Conservation (phyloP, 352 stramenopile species). For the Globisporangium orthogonon region DNA sequence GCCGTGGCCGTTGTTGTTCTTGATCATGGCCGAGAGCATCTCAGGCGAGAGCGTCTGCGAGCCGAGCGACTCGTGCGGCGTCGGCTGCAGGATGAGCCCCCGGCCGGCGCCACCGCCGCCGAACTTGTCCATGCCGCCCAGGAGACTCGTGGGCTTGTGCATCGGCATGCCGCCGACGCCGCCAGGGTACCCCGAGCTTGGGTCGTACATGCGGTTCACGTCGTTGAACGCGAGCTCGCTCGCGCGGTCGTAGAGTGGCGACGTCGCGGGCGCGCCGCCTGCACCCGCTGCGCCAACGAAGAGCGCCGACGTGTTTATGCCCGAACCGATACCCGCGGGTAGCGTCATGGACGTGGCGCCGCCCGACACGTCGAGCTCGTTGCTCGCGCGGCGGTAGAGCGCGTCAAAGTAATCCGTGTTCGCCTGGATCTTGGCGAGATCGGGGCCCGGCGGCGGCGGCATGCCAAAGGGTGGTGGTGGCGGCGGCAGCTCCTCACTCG, state of each 20-base stretch:
- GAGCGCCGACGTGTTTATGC: slow-evolving; percentile 39
- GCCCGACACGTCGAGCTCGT: slow-evolving; percentile 25
- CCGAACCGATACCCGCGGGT: slow-evolving; percentile 55
- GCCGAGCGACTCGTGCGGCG: slow-evolving; percentile 33
- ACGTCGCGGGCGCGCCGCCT: slow-evolving; percentile 18
- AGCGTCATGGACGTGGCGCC: slow-evolving; percentile 52
- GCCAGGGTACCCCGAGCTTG: slow-evolving; percentile 35
- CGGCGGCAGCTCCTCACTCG: slow-evolving; percentile 23
- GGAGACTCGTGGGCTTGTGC: slow-evolving; percentile 23
- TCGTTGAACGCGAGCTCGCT: slow-evolving; percentile 62
- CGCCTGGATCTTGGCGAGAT: slow-evolving; percentile 67
- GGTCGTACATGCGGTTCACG: slow-evolving; percentile 68
- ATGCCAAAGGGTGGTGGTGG: slow-evolving; percentile 27
- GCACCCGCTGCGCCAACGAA: slow-evolving; percentile 16
- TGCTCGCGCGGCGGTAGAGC: slow-evolving; percentile 44
- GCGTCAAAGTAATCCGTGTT: slow-evolving; percentile 83
- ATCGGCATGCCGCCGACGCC: slow-evolving; percentile 29
- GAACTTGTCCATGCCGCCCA: slow-evolving; percentile 13
- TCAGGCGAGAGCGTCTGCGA: slow-evolving; percentile 79
- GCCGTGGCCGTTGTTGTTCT: slow-evolving; percentile 58
- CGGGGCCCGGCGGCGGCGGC: slow-evolving; percentile 15
- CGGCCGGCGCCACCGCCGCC: background rate
- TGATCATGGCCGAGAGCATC: slow-evolving; percentile 77
- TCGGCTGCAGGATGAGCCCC: slow-evolving; percentile 12
- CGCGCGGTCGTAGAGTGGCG: slow-evolving; percentile 41